phyloP scores from a whole-genome alignment of 1,284 basidiomycete genomes.

The Cryptococcus sp. region DNA sequence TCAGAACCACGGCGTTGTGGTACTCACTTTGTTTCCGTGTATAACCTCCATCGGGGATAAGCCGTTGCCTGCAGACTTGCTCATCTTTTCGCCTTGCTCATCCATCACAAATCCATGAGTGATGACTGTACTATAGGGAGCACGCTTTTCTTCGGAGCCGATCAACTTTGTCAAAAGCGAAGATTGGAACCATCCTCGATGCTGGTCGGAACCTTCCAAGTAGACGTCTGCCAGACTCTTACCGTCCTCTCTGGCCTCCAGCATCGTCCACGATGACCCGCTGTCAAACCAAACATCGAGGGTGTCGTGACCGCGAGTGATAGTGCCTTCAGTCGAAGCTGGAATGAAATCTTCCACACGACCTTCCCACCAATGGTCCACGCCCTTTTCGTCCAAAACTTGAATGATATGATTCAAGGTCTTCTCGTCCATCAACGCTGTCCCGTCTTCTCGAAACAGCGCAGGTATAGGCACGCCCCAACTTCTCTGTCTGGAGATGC shows the following conservation, averaged over 20 bases:
- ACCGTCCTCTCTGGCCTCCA: slow-evolving; percentile 46
- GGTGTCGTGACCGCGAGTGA: slow-evolving; percentile 79
- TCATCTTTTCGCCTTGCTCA: slow-evolving; percentile 92
- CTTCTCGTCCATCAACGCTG: slow-evolving; percentile 66
- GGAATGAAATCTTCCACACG: slow-evolving; percentile 80
- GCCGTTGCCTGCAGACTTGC: slow-evolving; percentile 94
- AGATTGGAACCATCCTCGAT: slow-evolving; percentile 99
- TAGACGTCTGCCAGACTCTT: slow-evolving; percentile 77
- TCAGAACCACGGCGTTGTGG: neutral
- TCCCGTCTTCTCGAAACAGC: slow-evolving; percentile 70
- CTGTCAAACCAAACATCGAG: slow-evolving; percentile 99
- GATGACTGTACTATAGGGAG: slow-evolving; percentile 78
- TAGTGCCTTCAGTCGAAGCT: slow-evolving; percentile 57
- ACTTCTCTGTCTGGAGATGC: slow-evolving; percentile 94
- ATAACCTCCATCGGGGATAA: slow-evolving; percentile 81
- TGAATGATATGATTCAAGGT: slow-evolving; percentile 76
- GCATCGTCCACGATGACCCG: slow-evolving; percentile 89
- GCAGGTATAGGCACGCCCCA: slow-evolving; percentile 99
- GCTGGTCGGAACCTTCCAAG: slow-evolving; percentile 95
- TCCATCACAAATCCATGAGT: slow-evolving; percentile 98
- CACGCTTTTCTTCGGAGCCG: slow-evolving; percentile 49
- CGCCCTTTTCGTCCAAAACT: slow-evolving; percentile 71
- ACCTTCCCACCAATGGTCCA: slow-evolving; percentile 89
- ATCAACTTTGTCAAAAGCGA: slow-evolving; percentile 83
- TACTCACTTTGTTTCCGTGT: slow-evolving; percentile 71